Evolutionary conservation across 176 grass and related monocot genomes (phyloP), one percentile per base, ranked within the genome.

Genomic region (Lolium perenne): DNA sequence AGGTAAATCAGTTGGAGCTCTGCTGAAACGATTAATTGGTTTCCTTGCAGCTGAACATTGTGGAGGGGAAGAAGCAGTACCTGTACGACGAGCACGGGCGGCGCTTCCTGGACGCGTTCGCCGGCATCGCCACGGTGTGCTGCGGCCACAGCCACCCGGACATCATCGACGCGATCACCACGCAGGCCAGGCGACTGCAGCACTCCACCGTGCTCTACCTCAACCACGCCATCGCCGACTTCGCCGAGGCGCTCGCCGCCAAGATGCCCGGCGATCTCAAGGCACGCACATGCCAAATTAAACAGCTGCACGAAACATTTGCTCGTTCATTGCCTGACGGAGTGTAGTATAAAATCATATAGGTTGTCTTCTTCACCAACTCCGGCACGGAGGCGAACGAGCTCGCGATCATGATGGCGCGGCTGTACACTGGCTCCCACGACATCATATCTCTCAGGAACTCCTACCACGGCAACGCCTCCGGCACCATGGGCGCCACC

Each of bases 381-480:
- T 98, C 97, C 74, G 97, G 94, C 55, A 95, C 97, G n/a, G 94
- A 98, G 86, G 97, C 97, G 40, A 98, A 98, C 87, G 97, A 98
- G 82, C 88, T 98, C 2, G 92, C 97, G 5, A 94, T 98, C 62
- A 89, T 98, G 94, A 98, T 98, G 73, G 84, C 97, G 67, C 69
- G 94, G 38, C 88, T 95, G 3, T 94, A 98, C 85, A 98, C 93
- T 0, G 90, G 94, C 56, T 92, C 81, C 76, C 94, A 98, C 79
- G 97, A 98, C 84, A 92, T 98, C 61, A 88, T 98, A 46, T 98
- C 97, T 4, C 86, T 98, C 48, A 89, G 97, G 54, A 98, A 94
- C 82, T 87, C 91, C 13, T 98, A 98, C 88, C 97, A 98, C 21
- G 97, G 97, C 17, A 98, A 98, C 85, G 93, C 94, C 38, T 50